Evolutionary conservation across 2,329 filamentous ascomycete genomes (phyloP), one percentile per base, ranked within the genome.

Genomic region (Monascus ruber): DNA sequence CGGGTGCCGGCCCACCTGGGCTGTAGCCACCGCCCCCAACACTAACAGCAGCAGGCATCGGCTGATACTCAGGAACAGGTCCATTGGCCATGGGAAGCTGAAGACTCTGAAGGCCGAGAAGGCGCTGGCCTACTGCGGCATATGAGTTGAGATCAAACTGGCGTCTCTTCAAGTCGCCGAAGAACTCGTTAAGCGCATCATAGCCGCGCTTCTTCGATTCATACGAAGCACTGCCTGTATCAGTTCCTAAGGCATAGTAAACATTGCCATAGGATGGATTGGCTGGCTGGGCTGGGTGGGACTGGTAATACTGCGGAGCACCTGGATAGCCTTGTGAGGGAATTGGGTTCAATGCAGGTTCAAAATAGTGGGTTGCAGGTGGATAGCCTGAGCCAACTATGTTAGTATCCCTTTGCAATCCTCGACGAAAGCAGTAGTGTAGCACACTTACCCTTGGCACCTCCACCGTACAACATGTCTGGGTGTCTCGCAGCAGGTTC

Each of bases 131-230:
- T 47, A 98, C 87, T 56, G 93, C 85, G 41, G 83, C 75, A 63
- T 95, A 96, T n/a, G 83, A 91, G 39, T 74, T 74, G 3, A 88
- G 84, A 59, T 96, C 86, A 49, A 96, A 83, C 52, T 87, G 80
- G 55, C 87, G 83, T 53, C 88, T 85, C 73, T 95, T 96, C 50
- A 87, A 80, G 58, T 85, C 86, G 49, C 84, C 85, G 50, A 96
- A 94, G 68, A 96, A 94, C 59, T 94, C 86, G 57, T 94, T 89
- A 43, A 95, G 70, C 42, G 85, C 83, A 55, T 95, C 87, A 50
- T 82, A 85, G n/a, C 79, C 78, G 45, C 87, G 85, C 68, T 89
- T 91, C 55, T 84, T 79, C 49, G 78, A 74, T 55, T 89, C 85
- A 54, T 82, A 77, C 7, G 71, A 58, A 24, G 63, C 65, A 34